A percentile compares a stretch with the other conserved stretches of the same genome.
Evolutionary conservation across 176 grass and related monocot species (phyloP).

Genomic region (Puccinellia tenuiflora): DNA sequence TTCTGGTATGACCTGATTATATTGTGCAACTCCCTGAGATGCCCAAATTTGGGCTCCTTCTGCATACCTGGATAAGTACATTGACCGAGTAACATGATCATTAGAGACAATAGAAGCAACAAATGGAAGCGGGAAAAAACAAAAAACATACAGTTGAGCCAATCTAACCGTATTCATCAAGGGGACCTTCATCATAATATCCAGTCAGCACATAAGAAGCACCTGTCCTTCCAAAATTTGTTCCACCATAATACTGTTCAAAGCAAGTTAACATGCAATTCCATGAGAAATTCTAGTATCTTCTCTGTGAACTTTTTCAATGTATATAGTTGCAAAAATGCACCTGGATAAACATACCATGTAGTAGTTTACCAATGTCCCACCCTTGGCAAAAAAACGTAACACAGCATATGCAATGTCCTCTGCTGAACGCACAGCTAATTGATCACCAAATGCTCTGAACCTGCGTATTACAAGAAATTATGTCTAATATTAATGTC

Average conservation of each 20-base stretch:
- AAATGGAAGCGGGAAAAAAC: neutral
- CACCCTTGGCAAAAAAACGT: conserved; percentile 80
- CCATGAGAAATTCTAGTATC: neutral
- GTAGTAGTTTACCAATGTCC: conserved; percentile 77
- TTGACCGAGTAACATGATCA: neutral
- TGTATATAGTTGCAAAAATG: neutral
- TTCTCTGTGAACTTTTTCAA: neutral
- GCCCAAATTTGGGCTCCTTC: conserved; percentile 89
- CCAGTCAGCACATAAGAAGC: conserved; percentile 71
- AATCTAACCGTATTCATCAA: conserved; percentile 81
- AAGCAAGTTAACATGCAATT: conserved; percentile 5
- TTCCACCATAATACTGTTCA: conserved; percentile 82
- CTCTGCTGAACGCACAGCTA: conserved; percentile 76
- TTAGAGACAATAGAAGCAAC: neutral
- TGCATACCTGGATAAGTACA: conserved; percentile 46
- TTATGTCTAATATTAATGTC: conserved; percentile 6
- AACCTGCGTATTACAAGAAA: conserved; percentile 48
- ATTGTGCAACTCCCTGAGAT: conserved; percentile 73
- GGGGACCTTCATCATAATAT: conserved; percentile 88
- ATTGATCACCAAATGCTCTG: conserved; percentile 66
- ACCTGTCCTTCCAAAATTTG: conserved; percentile 74
- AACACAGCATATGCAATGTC: conserved; percentile 82
- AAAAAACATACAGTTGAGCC: neutral
- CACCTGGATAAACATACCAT: conserved; percentile 52
- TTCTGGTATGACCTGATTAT: conserved; percentile 58